These are phyloP conservation scores for Pilatotrama ljubarskyi DNA, from an alignment of 768 basidiomycete species.

Conservation along the genomic window DNA sequence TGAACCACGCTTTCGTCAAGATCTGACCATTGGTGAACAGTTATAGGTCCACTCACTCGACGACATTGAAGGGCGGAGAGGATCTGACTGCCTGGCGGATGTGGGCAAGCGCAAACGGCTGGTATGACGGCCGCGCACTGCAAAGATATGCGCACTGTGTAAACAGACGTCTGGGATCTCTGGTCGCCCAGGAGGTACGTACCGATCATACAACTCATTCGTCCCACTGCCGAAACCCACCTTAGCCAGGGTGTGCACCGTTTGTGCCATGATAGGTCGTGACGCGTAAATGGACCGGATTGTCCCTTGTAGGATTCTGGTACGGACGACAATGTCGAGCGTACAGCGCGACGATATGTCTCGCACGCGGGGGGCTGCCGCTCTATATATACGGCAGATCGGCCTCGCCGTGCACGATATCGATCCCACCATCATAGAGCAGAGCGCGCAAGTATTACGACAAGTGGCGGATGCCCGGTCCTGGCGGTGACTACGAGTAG, in stretches of 20 bases:
- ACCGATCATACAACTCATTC: constrained; percentile 82
- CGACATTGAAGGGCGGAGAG: constrained; percentile 53
- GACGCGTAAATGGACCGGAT: neutral
- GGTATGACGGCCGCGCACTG: constrained; percentile 85
- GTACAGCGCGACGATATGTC: neutral
- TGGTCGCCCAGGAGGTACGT: neutral
- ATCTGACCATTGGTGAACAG: neutral
- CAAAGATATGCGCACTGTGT: neutral
- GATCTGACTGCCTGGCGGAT: constrained; percentile 52
- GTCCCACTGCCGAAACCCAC: constrained; percentile 77
- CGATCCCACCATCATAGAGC: neutral
- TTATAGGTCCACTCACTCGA: constrained; percentile 53
- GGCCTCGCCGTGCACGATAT: neutral
- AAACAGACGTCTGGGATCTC: constrained; percentile 37
- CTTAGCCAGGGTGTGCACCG: constrained; percentile 67
- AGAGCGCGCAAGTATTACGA: neutral
- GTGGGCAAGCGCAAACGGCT: constrained; percentile 55
- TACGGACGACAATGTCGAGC: too few species aligned
- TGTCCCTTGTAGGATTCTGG: neutral
- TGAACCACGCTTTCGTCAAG: constrained; percentile 11
- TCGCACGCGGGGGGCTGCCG: too few species aligned
- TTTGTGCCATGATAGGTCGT: constrained; percentile 21
- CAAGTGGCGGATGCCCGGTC: too few species aligned
- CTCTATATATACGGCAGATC: constrained; percentile 1
- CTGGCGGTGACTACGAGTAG: too few species aligned